Base-by-base conservation (phyloP, 176 grass and related monocot species). In the Metroxylon sagu region DNA sequence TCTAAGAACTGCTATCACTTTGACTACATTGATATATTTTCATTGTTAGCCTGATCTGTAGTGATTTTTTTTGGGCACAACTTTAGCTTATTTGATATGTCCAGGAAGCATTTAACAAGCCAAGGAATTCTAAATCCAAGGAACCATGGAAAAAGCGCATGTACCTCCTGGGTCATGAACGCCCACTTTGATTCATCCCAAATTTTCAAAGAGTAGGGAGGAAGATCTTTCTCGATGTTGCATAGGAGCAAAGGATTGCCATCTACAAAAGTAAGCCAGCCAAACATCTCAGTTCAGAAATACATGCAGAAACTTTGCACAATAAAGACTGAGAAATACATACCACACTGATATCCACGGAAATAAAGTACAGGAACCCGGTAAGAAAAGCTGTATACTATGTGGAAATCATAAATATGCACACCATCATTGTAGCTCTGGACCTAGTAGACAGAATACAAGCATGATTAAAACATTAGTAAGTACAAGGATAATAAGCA, bases 151-250 rank as follows among this genome's bases (percentile, higher is more conserved):
- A 53, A 23, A 58, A 65, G 0, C 4, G 16, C 28, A 19, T 4
- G 30, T 89, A 98, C 93, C 88, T 98, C 93, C 68, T 77, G 79
- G 75, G 82, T 98, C 60, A 98, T 85, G 70, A 89, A 98, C 0
- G 88, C 81, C 87, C 93, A 98, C 73, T 97, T 97, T 15, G 81
- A 91, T 67, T 97, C 74, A 1, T 54, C 74, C 69, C 85, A 48
- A 56, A 73, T 16, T 77, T 88, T 63, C 25, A 77, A 23, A 17
- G 87, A 82, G 48, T 73, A 49, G 27, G 75, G 50, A 83, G 92
- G 81, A 66, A 97, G 69, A 5, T 77, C 62, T 53, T 70, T 57
- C 52, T 88, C 89, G 51, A 88, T 88, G 57, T 85, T 78, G 65
- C 80, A 77, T 29, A 88, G 64, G 69, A 64, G 82, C 74, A 97